A percentile compares a stretch with the other conserved stretches of the same genome.
Conservation (phyloP, 2,329 filamentous ascomycete species). For the Tolypocladium pustulatum region DNA sequence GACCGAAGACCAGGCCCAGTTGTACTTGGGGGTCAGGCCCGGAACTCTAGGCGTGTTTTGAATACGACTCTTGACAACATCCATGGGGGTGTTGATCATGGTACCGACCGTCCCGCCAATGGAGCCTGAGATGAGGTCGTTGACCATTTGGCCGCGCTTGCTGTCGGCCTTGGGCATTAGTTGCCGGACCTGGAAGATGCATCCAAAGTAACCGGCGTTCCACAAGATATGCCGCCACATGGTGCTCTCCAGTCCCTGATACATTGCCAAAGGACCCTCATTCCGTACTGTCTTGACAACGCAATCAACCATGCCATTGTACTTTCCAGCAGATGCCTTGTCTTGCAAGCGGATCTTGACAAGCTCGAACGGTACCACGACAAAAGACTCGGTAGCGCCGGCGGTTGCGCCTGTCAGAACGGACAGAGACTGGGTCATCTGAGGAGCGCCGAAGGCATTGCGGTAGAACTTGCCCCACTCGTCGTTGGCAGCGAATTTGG, state of each 20-base stretch:
- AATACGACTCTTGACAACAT: conserved; percentile 96
- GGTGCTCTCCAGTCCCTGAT: conserved; percentile 94
- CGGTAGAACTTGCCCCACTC: conserved; percentile 96
- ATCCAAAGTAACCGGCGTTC: conserved; percentile 96
- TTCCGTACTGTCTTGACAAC: conserved; percentile 71
- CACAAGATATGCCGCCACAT: conserved; percentile 86
- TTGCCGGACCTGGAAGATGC: conserved; percentile 91
- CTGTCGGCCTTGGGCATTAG: conserved; percentile 71
- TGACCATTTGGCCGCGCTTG: conserved; percentile 72
- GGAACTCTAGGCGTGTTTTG: conserved; percentile 82
- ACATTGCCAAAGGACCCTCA: conserved; percentile 80
- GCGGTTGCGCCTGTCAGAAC: conserved; percentile 90
- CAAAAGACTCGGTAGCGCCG: conserved; percentile 90
- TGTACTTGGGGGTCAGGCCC: conserved; percentile 86
- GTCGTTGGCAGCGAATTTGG: conserved; percentile 98
- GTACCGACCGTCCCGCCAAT: conserved; percentile 85
- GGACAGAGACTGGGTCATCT: conserved; percentile 88
- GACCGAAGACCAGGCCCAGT: conserved; percentile 91
- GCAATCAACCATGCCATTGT: conserved; percentile 72
- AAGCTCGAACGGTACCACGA: conserved; percentile 95
- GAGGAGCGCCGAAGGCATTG: conserved; percentile 67
- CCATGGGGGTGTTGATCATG: conserved; percentile 87
- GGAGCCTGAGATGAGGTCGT: conserved; percentile 78
- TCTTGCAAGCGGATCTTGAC: conserved; percentile 98
- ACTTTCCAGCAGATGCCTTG: conserved; percentile 82